Conservation (phyloP, 371 early-diverging fungal species). For the Batrachochytrium dendrobatidis region DNA sequence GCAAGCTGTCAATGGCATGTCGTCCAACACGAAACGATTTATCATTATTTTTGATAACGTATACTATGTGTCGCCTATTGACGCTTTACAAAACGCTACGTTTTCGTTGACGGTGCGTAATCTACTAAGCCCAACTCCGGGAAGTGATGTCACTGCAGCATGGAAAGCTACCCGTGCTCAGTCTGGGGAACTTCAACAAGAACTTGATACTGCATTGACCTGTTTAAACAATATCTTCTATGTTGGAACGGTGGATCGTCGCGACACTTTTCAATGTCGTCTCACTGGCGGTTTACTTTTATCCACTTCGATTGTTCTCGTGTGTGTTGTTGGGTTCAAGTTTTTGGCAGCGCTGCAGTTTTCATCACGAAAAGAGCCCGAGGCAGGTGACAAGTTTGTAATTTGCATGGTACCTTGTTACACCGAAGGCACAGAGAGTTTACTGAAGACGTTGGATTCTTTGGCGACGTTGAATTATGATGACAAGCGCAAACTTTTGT, state of each 20-base stretch:
- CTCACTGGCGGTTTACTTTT: conserved; percentile 82
- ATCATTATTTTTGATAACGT: conserved; percentile 22
- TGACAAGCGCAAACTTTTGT: conserved; percentile 80
- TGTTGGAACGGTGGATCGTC: conserved; percentile 75
- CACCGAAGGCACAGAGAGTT: conserved; percentile 90
- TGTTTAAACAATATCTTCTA: conserved; percentile 79
- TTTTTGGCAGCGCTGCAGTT: conserved; percentile 80
- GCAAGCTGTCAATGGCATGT: conserved; percentile 7
- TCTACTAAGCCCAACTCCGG: too few relatives aligned
- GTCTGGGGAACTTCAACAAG: conserved; percentile 3
- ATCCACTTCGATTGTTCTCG: conserved; percentile 63
- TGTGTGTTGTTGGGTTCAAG: conserved; percentile 75
- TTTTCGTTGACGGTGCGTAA: neutral
- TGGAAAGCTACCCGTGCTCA: conserved; percentile 10
- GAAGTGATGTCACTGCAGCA: conserved; percentile 12
- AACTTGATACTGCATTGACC: conserved; percentile 23
- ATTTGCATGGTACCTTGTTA: conserved; percentile 91
- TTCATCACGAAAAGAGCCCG: conserved; percentile 59
- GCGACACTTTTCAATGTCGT: conserved; percentile 67
- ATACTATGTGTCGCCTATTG: conserved; percentile 24
- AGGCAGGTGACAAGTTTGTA: conserved; percentile 79
- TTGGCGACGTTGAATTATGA: conserved; percentile 85
- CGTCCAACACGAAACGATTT: conserved; percentile 7
- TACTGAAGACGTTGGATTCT: conserved; percentile 94
- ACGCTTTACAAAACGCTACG: neutral